Evolutionary conservation across 2,329 filamentous ascomycete species (phyloP).

Genomic region (Rhynchosporium graminicola): DNA sequence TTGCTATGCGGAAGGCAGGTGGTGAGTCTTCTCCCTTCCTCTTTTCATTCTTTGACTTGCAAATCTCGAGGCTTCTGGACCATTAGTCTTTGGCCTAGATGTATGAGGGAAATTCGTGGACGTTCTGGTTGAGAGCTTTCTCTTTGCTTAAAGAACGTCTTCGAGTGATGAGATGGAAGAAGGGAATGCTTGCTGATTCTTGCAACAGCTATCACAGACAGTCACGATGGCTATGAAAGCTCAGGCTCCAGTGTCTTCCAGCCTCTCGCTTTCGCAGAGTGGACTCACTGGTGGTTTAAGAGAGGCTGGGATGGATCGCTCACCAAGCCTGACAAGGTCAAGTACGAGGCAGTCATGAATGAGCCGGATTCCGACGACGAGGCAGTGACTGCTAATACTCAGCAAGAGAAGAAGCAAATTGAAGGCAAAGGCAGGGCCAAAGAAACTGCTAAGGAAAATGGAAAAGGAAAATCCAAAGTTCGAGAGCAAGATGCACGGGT

Average conservation of each 20-base stretch:
- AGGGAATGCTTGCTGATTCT: neutral
- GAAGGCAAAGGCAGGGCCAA: too few relatives aligned
- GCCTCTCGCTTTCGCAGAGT: conserved; percentile 17
- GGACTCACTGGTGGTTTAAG: conserved; percentile 19
- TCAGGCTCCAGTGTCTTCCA: neutral
- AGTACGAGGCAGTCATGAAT: conserved; percentile 1
- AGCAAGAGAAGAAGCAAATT: neutral
- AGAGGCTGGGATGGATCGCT: conserved; percentile 20
- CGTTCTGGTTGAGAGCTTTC: too few relatives aligned
- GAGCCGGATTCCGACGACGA: neutral
- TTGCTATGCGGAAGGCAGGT: neutral
- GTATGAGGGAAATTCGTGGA: too few relatives aligned
- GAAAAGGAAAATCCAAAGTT: too few relatives aligned
- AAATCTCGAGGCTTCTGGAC: neutral
- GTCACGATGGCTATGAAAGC: neutral
- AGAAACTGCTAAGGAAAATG: too few relatives aligned
- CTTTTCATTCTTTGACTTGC: neutral
- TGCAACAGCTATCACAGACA: neutral
- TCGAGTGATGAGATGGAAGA: neutral
- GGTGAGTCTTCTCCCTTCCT: neutral
- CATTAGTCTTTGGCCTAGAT: too few relatives aligned
- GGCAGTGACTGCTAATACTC: neutral
- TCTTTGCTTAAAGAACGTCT: neutral
- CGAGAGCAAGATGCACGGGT: too few relatives aligned
- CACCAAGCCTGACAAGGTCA: neutral